Conservation (phyloP, 23 red algal species). For the Gracilaria gracilis region DNA sequence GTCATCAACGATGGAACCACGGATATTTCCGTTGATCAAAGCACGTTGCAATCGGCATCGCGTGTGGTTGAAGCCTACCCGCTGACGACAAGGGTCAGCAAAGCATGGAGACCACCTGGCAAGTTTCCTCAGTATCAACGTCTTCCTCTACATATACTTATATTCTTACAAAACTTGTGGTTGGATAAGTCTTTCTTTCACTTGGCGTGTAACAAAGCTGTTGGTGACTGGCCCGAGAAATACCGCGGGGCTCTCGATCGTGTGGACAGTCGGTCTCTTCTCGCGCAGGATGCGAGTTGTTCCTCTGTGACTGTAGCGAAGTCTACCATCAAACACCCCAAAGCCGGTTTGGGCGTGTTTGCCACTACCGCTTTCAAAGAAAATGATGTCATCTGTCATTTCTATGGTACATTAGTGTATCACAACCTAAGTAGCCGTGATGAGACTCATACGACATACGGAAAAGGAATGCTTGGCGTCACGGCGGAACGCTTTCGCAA, state of each 20-base stretch:
- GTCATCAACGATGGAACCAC: neutral
- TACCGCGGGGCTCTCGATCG: neutral
- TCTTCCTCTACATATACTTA: neutral
- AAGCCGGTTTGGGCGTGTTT: conserved; percentile 15
- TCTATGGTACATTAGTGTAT: neutral
- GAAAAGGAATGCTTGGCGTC: conserved; percentile 10
- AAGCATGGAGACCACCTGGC: neutral
- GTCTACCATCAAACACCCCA: conserved; percentile 5
- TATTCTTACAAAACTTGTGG: too few relatives aligned
- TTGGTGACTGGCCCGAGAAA: neutral
- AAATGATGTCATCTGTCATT: neutral
- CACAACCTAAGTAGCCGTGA: neutral
- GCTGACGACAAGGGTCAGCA: neutral
- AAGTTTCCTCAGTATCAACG: conserved; percentile 9
- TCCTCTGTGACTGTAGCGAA: neutral
- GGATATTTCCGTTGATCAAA: neutral
- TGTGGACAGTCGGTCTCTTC: neutral
- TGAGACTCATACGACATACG: neutral
- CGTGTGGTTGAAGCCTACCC: neutral
- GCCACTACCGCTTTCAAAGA: neutral
- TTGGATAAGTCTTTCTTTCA: neutral
- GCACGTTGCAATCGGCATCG: neutral
- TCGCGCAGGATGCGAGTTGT: neutral
- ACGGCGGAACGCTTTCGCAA: neutral
- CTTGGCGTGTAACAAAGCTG: neutral